Evolutionary conservation across 345 rosid species (phyloP).

Genomic region (Tarenaya hassleriana): DNA sequence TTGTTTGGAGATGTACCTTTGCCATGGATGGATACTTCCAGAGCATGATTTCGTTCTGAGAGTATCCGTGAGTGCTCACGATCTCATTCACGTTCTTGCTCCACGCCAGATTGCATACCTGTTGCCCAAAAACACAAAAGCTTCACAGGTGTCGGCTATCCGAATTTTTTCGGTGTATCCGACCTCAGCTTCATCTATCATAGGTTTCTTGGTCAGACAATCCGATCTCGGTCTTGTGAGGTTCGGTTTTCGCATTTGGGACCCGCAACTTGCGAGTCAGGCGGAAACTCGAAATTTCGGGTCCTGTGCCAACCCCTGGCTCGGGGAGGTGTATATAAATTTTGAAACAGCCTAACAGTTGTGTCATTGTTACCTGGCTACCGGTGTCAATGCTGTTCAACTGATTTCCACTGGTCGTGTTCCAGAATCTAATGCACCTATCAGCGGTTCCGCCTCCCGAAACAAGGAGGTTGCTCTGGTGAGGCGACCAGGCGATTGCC

Average conservation of each 20-base stretch:
- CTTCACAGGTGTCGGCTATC: too few species aligned
- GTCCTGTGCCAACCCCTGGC: too few species aligned
- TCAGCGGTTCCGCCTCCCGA: constrained; percentile 99
- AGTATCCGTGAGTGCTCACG: constrained; percentile 95
- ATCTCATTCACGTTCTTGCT: constrained; percentile 96
- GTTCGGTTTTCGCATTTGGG: too few species aligned
- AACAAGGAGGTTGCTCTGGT: constrained; percentile 86
- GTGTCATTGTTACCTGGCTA: constrained; percentile 56
- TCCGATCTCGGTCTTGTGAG: too few species aligned
- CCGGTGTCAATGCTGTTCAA: constrained; percentile 83
- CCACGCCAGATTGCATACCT: constrained; percentile 96
- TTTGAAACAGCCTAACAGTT: neutral
- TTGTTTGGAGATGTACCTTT: too few species aligned
- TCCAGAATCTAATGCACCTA: constrained; percentile 94
- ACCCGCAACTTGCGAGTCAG: too few species aligned
- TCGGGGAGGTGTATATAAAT: neutral
- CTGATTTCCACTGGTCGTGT: constrained; percentile 82
- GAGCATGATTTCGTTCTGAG: constrained; percentile 95
- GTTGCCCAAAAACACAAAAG: neutral
- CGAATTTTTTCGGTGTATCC: too few species aligned
- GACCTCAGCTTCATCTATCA: too few species aligned
- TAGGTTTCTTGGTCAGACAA: too few species aligned
- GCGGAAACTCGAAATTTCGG: too few species aligned
- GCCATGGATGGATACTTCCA: constrained; percentile 96
- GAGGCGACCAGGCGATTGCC: constrained; percentile 98